Conservation (phyloP, 441 rosid species). For the Bocquillonia castaneifolia region DNA sequence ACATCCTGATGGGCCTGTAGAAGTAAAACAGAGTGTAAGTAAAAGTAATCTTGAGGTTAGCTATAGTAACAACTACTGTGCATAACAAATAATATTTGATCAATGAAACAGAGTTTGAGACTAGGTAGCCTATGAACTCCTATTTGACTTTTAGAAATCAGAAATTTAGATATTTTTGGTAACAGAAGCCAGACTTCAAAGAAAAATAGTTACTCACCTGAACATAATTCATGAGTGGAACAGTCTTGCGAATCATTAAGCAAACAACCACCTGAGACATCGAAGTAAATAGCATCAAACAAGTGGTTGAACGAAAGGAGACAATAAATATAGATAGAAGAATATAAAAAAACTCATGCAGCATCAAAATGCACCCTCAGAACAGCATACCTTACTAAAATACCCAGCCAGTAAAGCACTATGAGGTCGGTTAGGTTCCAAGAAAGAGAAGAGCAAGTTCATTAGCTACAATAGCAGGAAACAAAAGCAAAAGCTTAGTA, state of each 20-base stretch:
- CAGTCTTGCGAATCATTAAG: constrained; percentile 86
- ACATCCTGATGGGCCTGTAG: constrained; percentile 78
- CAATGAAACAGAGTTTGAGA: background rate
- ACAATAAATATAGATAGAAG: background rate
- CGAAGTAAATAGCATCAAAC: constrained; percentile 27
- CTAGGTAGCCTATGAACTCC: background rate
- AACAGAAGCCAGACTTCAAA: background rate
- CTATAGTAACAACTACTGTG: background rate
- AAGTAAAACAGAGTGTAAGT: constrained; percentile 9
- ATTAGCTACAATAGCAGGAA: constrained; percentile 57
- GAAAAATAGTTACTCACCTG: constrained; percentile 51
- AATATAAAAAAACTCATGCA: background rate
- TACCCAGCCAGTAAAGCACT: constrained; percentile 93
- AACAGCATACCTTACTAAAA: constrained; percentile 76
- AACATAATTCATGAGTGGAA: constrained; percentile 77
- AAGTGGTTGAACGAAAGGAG: background rate
- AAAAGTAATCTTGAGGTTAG: background rate
- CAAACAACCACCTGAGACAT: constrained; percentile 74
- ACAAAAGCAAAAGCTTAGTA: constrained; percentile 5
- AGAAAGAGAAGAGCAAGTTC: constrained; percentile 86
- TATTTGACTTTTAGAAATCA: background rate
- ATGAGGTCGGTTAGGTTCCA: constrained; percentile 84
- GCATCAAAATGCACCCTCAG: constrained; percentile 4
- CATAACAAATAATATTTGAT: background rate
- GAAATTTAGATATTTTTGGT: background rate